These are phyloP conservation scores for Kingdonia uniflora DNA, from an alignment of 164 flowering plant genomes.

Conservation along the genomic window DNA sequence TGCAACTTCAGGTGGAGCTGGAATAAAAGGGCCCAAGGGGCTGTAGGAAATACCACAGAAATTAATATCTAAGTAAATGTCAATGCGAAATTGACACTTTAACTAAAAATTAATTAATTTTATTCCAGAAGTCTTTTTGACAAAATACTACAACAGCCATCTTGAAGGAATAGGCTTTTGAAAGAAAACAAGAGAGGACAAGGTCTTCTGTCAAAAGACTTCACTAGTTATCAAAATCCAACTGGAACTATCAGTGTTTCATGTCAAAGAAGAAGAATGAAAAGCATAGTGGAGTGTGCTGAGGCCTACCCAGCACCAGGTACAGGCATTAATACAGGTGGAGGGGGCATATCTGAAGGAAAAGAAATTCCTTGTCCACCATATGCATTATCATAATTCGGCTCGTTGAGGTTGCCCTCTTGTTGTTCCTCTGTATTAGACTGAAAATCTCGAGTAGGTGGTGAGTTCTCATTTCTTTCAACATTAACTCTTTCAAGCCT, in stretches of 20 bases:
- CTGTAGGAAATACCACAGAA: slow-evolving; percentile 29
- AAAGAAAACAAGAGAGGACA: too few relatives aligned
- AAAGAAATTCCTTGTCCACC: slow-evolving; percentile 77
- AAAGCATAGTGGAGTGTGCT: too few relatives aligned
- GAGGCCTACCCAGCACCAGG: slow-evolving; percentile 98
- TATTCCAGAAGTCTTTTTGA: too few relatives aligned
- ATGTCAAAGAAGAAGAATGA: background rate
- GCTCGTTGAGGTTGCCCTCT: slow-evolving; percentile 59
- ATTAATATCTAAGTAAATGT: too few relatives aligned
- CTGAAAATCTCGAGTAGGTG: slow-evolving; percentile 48
- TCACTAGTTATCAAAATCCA: too few relatives aligned
- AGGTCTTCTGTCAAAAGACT: too few relatives aligned
- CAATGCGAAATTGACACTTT: too few relatives aligned
- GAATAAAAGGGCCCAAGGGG: slow-evolving; percentile 98
- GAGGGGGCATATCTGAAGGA: slow-evolving; percentile 79
- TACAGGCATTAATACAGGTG: slow-evolving; percentile 95
- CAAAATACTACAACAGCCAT: too few relatives aligned
- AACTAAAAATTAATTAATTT: too few relatives aligned
- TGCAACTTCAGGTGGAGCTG: slow-evolving; percentile 99
- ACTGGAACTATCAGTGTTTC: too few relatives aligned
- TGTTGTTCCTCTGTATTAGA: slow-evolving; percentile 44
- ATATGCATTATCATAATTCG: slow-evolving; percentile 55
- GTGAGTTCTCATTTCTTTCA: slow-evolving; percentile 64
- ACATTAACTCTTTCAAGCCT: slow-evolving; percentile 36
- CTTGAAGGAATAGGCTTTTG: too few relatives aligned